Evolutionary conservation across 2,329 filamentous ascomycete species (phyloP).

Genomic region (Fusarium sp.): DNA sequence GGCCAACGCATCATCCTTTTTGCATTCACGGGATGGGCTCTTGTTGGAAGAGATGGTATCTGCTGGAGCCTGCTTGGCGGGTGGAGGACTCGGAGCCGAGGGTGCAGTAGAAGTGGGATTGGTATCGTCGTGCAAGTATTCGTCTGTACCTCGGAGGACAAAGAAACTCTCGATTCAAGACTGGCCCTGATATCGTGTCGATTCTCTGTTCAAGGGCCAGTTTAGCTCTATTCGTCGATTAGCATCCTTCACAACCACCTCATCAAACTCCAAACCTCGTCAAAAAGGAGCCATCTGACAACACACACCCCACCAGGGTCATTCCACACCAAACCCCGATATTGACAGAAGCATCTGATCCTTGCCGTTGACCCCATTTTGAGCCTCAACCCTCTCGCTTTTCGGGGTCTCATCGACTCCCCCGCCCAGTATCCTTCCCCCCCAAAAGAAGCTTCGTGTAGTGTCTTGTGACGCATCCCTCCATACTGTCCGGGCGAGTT

Average conservation of each 20-base stretch:
- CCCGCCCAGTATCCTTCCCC: neutral
- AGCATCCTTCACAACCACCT: neutral
- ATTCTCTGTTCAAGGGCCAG: neutral
- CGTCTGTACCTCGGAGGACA: neutral
- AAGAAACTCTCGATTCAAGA: neutral
- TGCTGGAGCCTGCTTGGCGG: slow-evolving; percentile 6
- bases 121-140: neutral
- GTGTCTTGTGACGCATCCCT: slow-evolving; percentile 6
- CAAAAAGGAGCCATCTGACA: neutral
- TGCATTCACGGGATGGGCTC: neutral
- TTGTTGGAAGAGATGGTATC: neutral
- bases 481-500: neutral
- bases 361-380: slow-evolving; percentile 3
- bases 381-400: slow-evolving; percentile 24
- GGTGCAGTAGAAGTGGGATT: neutral
- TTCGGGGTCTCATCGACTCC: slow-evolving; percentile 25
- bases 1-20: neutral
- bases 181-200: neutral
- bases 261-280: neutral
- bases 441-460: neutral
- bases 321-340: neutral
- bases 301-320: neutral
- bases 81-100: neutral
- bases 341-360: neutral
- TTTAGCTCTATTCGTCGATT: neutral